These are phyloP conservation scores for Pseudogymnoascus sp. DNA, from an alignment of 2,329 filamentous ascomycete genomes.

Conservation along the genomic window DNA sequence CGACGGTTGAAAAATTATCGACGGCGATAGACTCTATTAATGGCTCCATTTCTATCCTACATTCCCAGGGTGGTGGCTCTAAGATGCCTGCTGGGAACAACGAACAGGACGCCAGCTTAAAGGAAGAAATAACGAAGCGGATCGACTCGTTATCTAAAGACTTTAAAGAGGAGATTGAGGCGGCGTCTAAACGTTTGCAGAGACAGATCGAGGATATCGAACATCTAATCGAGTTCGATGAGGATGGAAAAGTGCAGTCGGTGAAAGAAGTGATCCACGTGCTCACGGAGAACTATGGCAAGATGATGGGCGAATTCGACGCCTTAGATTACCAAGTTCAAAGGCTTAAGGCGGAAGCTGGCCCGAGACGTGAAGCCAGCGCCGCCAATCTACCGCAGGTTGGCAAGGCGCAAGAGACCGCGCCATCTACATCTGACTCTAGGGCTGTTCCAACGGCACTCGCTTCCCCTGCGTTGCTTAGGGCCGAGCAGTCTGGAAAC, in stretches of 20 bases:
- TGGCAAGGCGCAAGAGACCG: neutral
- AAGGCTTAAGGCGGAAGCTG: neutral
- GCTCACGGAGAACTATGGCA: neutral
- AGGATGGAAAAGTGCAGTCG: neutral
- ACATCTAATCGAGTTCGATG: neutral
- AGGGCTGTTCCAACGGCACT: neutral
- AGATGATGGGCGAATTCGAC: neutral
- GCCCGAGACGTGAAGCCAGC: neutral
- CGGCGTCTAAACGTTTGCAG: neutral
- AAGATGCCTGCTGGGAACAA: neutral
- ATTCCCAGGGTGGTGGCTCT: neutral
- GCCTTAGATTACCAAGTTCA: neutral
- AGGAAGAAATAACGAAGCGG: neutral
- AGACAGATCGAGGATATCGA: neutral
- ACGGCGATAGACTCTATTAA: neutral
- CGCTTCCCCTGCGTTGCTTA: neutral
- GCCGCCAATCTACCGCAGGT: neutral
- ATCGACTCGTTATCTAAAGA: neutral
- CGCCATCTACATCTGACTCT: neutral
- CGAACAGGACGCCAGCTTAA: neutral
- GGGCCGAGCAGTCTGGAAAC: neutral
- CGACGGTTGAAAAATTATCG: neutral
- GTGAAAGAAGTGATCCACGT: neutral
- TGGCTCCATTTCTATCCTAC: neutral
- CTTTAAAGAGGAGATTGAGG: neutral